Percentiles rank a stretch among this genome's conserved stretches.
phyloP scores from a whole-genome alignment of 1,284 basidiomycete species.

The Coniferiporia weirii region DNA sequence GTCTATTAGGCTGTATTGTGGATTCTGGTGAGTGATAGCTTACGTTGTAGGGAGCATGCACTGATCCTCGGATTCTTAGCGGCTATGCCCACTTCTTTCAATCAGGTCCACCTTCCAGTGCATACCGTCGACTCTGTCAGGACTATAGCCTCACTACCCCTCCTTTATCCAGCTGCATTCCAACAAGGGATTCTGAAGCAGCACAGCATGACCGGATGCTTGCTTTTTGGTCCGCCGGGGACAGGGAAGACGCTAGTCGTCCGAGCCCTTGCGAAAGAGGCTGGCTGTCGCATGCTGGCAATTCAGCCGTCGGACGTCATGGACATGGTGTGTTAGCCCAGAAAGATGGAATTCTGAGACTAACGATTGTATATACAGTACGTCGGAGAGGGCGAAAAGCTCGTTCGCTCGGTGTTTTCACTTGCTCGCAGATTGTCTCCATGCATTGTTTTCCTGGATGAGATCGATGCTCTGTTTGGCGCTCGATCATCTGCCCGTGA shows the following conservation, averaged over 20 bases:
- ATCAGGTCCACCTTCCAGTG: conserved; percentile 81
- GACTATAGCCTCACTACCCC: conserved; percentile 86
- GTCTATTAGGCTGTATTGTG: conserved; percentile 78
- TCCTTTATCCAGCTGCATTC: conserved; percentile 89
- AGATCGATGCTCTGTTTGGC: conserved; percentile 91
- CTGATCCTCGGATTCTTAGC: conserved; percentile 33
- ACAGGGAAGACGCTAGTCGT: conserved; percentile 91
- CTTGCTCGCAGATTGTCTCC: conserved; percentile 85
- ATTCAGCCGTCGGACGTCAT: conserved; percentile 82
- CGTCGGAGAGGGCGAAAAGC: conserved; percentile 92
- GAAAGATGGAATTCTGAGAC: conserved; percentile 11
- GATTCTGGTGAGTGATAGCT: conserved; percentile 53
- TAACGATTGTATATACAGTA: conserved; percentile 48
- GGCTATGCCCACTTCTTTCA: conserved; percentile 77
- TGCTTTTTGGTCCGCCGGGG: conserved; percentile 88
- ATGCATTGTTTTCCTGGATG: conserved; percentile 94
- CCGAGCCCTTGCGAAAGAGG: conserved; percentile 87
- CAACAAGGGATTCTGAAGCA: conserved; percentile 87
- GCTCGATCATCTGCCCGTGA: conserved; percentile 80
- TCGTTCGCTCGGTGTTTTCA: conserved; percentile 87
- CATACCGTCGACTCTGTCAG: conserved; percentile 85
- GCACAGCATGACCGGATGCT: conserved; percentile 82
- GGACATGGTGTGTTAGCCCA: conserved; percentile 62
- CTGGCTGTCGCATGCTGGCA: conserved; percentile 83
- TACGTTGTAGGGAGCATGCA: conserved; percentile 10